phyloP scores from a whole-genome alignment of 1,284 basidiomycete species.

The Schizophyllum amplum region DNA sequence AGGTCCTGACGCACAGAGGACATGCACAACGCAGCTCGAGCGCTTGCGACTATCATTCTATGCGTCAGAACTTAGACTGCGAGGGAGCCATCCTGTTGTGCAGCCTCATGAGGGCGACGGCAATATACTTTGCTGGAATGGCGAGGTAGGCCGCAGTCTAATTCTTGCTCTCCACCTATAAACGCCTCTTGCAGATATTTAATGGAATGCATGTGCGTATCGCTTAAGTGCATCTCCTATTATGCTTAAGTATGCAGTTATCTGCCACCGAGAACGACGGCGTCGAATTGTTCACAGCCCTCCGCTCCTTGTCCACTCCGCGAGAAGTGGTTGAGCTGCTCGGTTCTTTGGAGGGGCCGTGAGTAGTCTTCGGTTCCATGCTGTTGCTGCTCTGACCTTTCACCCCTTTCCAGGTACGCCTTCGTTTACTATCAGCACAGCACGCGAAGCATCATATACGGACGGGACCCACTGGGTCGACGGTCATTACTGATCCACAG shows the following conservation, averaged over 20 bases:
- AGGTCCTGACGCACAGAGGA: background rate
- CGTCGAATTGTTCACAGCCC: conserved; percentile 46
- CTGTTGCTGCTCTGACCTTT: conserved; percentile 6
- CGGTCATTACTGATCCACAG: conserved; percentile 76
- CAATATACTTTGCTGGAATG: conserved; percentile 83
- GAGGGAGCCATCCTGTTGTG: conserved; percentile 52
- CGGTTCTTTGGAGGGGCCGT: conserved; percentile 79
- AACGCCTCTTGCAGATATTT: too few relatives aligned
- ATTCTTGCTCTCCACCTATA: too few relatives aligned
- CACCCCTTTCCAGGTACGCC: conserved; percentile 54
- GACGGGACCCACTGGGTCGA: conserved; percentile 85
- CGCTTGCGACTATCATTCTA: conserved; percentile 32
- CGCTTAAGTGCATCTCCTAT: background rate
- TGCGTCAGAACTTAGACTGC: conserved; percentile 73
- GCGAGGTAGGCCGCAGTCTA: conserved; percentile 76
- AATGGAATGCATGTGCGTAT: too few relatives aligned
- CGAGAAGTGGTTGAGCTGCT: conserved; percentile 46
- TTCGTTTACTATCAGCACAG: conserved; percentile 74
- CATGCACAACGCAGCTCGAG: background rate
- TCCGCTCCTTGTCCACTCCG: conserved; percentile 32
- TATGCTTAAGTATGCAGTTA: conserved; percentile 30
- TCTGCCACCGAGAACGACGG: conserved; percentile 71
- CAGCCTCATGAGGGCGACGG: conserved; percentile 67
- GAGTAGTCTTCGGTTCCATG: conserved; percentile 28
- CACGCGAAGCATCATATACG: conserved; percentile 19